Base-by-base conservation (phyloP, 2,329 filamentous ascomycete species). In the Aphanocladium album region DNA sequence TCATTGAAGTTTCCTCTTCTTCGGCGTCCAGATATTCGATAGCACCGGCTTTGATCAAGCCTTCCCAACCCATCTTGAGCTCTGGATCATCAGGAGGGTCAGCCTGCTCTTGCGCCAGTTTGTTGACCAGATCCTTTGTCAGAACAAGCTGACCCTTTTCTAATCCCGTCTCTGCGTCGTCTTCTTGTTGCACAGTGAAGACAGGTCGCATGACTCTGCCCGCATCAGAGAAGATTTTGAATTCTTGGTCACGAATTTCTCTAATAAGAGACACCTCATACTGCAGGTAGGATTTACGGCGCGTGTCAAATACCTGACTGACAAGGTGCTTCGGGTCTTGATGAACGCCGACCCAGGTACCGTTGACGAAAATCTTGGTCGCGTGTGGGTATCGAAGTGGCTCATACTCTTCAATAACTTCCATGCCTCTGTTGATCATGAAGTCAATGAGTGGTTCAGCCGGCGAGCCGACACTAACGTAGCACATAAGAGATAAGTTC, bases 1-100 rank as follows among this genome's bases (percentile, higher is more conserved):
- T 99, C 95, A 99, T 99, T 43, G 95, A 89, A 0, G 92, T 96
- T 74, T 99, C 96, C 73, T 99, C 95, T 79, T 99, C 96, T 72
- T 99, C 96, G 0, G 95, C 95, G 73, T 99, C 95, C 12, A 99
- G 84, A 70, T 97, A 98, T 72, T 99, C 95, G 41, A 99, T 89
- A 2, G 92, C 91, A 74, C 93, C 95, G 14, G 86, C 84, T 61
- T 88, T 85, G 47, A 96, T 86, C 45, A 99, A 80, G 19, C 91
- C 90, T 67, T 92, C 86, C 92, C 96, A 99, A 56, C 92, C 93
- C 69, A 90, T 93, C 67, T 87, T 89, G 33, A 80, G 74, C 1
- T 76, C 76, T 35, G 82, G 80, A 46, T 87, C 84, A 23, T 82
- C 79, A 50, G 85, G 84, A 19, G 88, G 77, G 51, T 87, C 81